These are phyloP conservation scores for Mimosa bimucronata DNA, from an alignment of 306 rosid species.

Conservation along the genomic window DNA sequence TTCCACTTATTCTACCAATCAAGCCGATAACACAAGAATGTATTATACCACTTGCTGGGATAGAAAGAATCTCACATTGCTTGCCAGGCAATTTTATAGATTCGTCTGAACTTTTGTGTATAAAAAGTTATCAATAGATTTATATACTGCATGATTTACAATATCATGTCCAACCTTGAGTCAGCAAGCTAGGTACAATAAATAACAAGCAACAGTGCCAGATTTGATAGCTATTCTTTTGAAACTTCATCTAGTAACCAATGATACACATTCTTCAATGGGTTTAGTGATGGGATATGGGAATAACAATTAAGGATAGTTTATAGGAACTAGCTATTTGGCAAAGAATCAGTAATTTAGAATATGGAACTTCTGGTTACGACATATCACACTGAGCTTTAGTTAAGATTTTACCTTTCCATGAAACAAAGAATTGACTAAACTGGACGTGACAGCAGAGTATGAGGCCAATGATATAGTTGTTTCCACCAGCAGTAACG, in stretches of 20 bases:
- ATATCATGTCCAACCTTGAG: conserved; percentile 7
- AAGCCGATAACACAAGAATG: conserved; percentile 29
- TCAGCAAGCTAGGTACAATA: conserved; percentile 11
- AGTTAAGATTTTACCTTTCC: conserved; percentile 55
- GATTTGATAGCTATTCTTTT: conserved; percentile 3
- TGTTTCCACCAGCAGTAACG: conserved; percentile 41
- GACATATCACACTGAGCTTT: conserved; percentile 33
- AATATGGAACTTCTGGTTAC: conserved; percentile 29
- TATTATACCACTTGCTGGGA: conserved; percentile 6
- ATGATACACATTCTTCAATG: conserved; percentile 1
- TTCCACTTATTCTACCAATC: background rate
- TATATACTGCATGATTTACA: conserved; percentile 11
- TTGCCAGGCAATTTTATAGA: conserved; percentile 9
- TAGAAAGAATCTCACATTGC: conserved; percentile 17
- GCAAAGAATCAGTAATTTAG: conserved; percentile 19
- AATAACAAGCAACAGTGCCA: conserved; percentile 9
- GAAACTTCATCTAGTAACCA: conserved; percentile 30
- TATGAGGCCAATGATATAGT: conserved; percentile 33
- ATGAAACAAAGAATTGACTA: conserved; percentile 41
- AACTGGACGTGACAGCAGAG: conserved; percentile 41
- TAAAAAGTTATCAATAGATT: conserved; percentile 14
- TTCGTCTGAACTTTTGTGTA: conserved; percentile 4
- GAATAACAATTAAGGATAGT: conserved; percentile 7
- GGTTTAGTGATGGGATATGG: conserved; percentile 26
- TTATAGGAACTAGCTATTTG: conserved; percentile 8